These are phyloP conservation scores for Escallonia herrerae DNA, from an alignment of 129 eudicot genomes.

Conservation along the genomic window DNA sequence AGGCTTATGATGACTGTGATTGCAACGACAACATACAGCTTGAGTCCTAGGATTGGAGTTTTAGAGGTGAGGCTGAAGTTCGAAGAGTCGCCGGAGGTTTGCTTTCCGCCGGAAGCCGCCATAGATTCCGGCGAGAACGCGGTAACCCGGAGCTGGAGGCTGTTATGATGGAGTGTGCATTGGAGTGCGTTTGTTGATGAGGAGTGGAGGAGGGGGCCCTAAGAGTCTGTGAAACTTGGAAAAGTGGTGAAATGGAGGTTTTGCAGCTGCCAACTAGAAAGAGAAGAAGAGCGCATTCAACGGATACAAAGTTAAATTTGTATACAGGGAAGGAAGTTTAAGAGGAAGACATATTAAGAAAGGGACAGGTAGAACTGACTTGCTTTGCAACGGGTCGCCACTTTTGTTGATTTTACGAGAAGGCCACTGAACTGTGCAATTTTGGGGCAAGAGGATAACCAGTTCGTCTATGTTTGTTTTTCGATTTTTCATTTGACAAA, in stretches of 20 bases:
- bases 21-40: slow-evolving; percentile 52
- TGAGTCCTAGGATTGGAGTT: slow-evolving; percentile 59
- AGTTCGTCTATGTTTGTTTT: too few relatives aligned
- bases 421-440: not conserved
- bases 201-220: too few relatives aligned
- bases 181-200: not conserved
- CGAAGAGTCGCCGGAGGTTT: slow-evolving; percentile 15
- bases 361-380: not conserved
- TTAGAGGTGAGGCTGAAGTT: slow-evolving; percentile 25
- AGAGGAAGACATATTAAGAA: not conserved
- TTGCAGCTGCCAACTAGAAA: not conserved
- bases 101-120: slow-evolving; percentile 31
- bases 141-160: not conserved
- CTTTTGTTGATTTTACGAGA: not conserved
- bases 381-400: not conserved
- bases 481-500: too few relatives aligned
- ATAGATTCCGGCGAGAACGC: slow-evolving; percentile 27
- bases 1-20: slow-evolving; percentile 27
- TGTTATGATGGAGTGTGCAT: not conserved
- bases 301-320: not conserved
- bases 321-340: not conserved
- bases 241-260: not conserved
- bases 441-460: not conserved
- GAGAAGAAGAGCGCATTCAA: not conserved
- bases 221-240: not conserved